Conservation (phyloP, 179 eudicot genomes). For the Drosera spatulata region DNA sequence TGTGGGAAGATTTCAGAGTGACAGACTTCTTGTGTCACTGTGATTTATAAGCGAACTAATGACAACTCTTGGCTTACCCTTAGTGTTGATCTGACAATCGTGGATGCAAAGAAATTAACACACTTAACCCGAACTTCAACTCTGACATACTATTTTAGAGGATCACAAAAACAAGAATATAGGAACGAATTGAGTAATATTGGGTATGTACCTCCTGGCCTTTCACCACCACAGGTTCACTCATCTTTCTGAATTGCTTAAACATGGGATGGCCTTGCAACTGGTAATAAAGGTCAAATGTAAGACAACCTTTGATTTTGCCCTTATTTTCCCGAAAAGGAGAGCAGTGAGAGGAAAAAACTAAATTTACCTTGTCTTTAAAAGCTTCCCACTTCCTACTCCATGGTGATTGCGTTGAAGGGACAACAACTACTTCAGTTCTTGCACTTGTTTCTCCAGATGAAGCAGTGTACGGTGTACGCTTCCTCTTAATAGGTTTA, state of each 20-base stretch:
- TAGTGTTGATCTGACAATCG: too few species aligned
- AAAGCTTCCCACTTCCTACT: conserved; percentile 73
- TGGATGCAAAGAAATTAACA: too few species aligned
- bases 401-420: conserved; percentile 61
- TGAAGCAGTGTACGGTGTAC: conserved; percentile 37
- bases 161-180: neutral
- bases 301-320: neutral
- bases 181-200: neutral
- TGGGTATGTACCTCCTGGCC: conserved; percentile 66
- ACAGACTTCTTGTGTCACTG: too few species aligned
- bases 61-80: too few species aligned
- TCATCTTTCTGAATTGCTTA: conserved; percentile 56
- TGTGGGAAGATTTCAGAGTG: too few species aligned
- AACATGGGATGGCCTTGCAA: conserved; percentile 63
- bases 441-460: conserved; percentile 62
- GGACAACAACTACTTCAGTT: conserved; percentile 67
- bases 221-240: conserved; percentile 78
- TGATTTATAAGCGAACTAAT: too few species aligned
- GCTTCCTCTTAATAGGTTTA: conserved; percentile 58
- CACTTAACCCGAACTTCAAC: neutral
- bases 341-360: neutral
- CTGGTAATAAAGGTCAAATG: conserved; percentile 22
- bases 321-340: neutral
- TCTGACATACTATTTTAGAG: neutral
- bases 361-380: conserved; percentile 50